Percentiles rank a stretch among this genome's conserved stretches.
Evolutionary conservation across 202 grass and related monocot genomes (phyloP).

Genomic region (Eragrostis tef): DNA sequence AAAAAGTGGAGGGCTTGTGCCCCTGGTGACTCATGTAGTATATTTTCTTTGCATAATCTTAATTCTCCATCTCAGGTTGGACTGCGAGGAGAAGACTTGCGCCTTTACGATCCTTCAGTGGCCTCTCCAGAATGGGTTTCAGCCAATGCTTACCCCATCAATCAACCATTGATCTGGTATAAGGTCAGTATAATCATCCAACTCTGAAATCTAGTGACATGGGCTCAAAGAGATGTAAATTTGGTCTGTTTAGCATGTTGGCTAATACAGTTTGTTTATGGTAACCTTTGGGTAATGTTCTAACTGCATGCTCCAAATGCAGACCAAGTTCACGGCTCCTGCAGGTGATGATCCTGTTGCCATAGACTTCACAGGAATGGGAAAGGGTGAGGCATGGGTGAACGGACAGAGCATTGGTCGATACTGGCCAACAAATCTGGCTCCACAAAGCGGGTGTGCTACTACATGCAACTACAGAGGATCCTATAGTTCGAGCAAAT

Average conservation of each 20-base stretch:
- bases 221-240: neutral
- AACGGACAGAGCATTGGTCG: conserved; percentile 96
- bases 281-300: conserved; percentile 2
- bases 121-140: conserved; percentile 71
- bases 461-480: conserved; percentile 84
- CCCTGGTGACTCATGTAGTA: neutral
- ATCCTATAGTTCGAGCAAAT: conserved; percentile 65
- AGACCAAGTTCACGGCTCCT: conserved; percentile 77
- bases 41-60: conserved; percentile 37
- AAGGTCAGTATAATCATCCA: conserved; percentile 65
- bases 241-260: conserved; percentile 22
- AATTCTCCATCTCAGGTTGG: conserved; percentile 65
- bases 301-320: conserved; percentile 44
- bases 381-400: conserved; percentile 95
- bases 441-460: conserved; percentile 70
- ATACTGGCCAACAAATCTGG: conserved; percentile 81
- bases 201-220: conserved; percentile 17
- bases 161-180: conserved; percentile 91
- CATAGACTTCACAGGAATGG: conserved; percentile 93
- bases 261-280: conserved; percentile 23
- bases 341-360: conserved; percentile 79
- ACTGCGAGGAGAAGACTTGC: conserved; percentile 72
- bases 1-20: neutral
- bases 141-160: conserved; percentile 64
- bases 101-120: conserved; percentile 66